Base-by-base conservation (phyloP, 1,284 basidiomycete species). In the Gymnopus androsaceus region DNA sequence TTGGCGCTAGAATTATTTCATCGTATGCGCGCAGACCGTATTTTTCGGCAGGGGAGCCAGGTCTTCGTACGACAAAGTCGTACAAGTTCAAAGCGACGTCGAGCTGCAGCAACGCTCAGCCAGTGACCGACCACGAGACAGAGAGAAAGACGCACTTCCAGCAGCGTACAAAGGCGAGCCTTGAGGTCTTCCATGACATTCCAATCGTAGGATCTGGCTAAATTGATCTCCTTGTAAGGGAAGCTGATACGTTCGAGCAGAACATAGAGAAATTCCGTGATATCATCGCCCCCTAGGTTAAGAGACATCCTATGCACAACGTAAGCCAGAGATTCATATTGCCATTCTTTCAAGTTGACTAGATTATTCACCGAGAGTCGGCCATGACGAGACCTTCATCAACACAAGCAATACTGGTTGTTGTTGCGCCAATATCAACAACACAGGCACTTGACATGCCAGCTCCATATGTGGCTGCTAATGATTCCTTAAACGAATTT, bases 361-460 rank as follows among this genome's bases (percentile, higher is more conserved):
- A 27, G 17, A 54, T 50, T 41, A 59, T 72, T 46, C 64, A 92
- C 94, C 96, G 84, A 3, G 94, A 94, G 63, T 99, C 97, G 2
- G 89, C 71, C 25, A 95, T 75, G 14, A 99, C 84, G 49, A 96
- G 71, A 1, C 97, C 97, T 66, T 99, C 97, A 61, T 99, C 97
- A 6, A 99, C 91, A 66, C 96, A 98, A 0, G 95, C 87, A 51
- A 99, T 85, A 61, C 85, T 92, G 2, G 92, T 95, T 59, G 82
- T 85, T 23, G 81, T 82, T 5, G 95, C 90, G 9, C 97, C 97
- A 54, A 99, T 87, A 68, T 99, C 94, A 33, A 99, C 92, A 3
- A 99, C 92, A 67, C 96, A 98, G 11, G 95, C 95, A 61, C 87
- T 90, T 0, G 92, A 94, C 56, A 98, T 88, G 11, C 97, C 97